Evolutionary conservation across 129 eudicot species (phyloP).

Genomic region (Dittrichia graveolens): DNA sequence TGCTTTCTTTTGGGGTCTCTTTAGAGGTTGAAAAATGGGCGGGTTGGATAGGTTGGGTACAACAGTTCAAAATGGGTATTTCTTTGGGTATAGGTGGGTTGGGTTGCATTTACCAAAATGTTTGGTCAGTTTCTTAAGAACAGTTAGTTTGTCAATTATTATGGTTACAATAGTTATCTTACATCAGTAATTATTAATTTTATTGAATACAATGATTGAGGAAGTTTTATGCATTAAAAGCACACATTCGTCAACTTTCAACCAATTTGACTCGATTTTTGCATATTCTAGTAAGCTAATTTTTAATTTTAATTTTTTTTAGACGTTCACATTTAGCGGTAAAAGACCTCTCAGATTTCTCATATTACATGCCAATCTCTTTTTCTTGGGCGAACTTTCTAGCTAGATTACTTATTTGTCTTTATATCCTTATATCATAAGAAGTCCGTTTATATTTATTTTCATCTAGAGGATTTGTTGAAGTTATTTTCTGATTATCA

Average conservation of each 20-base stretch:
- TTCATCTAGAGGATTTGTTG: not conserved
- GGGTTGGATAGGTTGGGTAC: not conserved
- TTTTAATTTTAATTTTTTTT: not conserved
- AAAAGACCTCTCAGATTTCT: not conserved
- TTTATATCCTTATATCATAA: not conserved
- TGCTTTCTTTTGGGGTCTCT: not conserved
- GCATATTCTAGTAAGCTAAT: not conserved
- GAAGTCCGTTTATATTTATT: not conserved
- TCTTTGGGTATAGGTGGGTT: no score
- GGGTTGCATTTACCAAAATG: no score
- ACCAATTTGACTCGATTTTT: not conserved
- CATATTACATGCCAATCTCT: not conserved
- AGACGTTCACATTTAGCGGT: not conserved
- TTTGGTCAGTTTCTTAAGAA: no score
- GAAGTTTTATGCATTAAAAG: not conserved
- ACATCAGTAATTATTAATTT: not conserved
- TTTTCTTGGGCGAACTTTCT: not conserved
- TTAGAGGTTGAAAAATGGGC: not conserved
- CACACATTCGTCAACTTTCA: not conserved
- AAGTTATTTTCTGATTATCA: constrained; percentile 9
- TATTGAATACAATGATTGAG: not conserved
- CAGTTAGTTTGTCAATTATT: not conserved
- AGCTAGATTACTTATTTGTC: not conserved
- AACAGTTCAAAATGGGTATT: not conserved
- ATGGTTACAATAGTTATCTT: not conserved